A percentile compares a stretch with the other conserved stretches of the same genome.
phyloP scores from a whole-genome alignment of 176 grass and related monocot genomes.

The Triticum turgidum region DNA sequence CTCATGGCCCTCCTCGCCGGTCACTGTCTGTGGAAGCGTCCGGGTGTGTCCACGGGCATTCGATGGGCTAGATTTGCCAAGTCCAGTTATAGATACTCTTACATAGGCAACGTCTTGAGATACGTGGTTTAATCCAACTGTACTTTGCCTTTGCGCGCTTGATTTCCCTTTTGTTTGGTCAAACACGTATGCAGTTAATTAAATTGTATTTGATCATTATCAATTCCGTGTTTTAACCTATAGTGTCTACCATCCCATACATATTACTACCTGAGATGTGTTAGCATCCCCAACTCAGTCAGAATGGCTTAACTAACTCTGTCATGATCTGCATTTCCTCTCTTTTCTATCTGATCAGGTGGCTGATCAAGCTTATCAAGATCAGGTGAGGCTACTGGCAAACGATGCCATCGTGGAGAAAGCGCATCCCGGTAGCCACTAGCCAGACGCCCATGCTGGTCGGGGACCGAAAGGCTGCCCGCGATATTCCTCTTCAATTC shows the following conservation, averaged over 20 bases:
- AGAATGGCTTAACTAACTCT: neutral
- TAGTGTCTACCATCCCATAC: neutral
- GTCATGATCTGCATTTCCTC: neutral
- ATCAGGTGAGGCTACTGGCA: constrained; percentile 14
- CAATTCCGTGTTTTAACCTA: neutral
- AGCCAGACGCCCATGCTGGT: constrained; percentile 63
- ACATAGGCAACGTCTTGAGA: too few species aligned
- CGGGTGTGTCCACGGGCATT: too few species aligned
- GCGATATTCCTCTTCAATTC: constrained; percentile 17
- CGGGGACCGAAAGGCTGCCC: constrained; percentile 74
- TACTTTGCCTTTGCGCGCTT: too few species aligned
- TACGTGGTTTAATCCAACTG: too few species aligned
- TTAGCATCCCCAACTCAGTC: neutral
- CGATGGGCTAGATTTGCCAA: too few species aligned
- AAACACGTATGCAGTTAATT: neutral
- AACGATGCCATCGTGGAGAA: constrained; percentile 62
- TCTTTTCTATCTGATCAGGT: constrained; percentile 7
- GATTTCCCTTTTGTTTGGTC: neutral
- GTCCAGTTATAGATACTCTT: too few species aligned
- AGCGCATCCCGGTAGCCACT: constrained; percentile 57
- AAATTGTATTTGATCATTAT: neutral
- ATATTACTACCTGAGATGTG: neutral
- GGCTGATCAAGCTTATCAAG: constrained; percentile 21
- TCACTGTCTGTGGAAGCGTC: too few species aligned
- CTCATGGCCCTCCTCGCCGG: too few species aligned